Percentiles rank a stretch among this genome's conserved stretches.
phyloP scores from a whole-genome alignment of 371 early-diverging fungal species.

The Chytridium lagenaria region DNA sequence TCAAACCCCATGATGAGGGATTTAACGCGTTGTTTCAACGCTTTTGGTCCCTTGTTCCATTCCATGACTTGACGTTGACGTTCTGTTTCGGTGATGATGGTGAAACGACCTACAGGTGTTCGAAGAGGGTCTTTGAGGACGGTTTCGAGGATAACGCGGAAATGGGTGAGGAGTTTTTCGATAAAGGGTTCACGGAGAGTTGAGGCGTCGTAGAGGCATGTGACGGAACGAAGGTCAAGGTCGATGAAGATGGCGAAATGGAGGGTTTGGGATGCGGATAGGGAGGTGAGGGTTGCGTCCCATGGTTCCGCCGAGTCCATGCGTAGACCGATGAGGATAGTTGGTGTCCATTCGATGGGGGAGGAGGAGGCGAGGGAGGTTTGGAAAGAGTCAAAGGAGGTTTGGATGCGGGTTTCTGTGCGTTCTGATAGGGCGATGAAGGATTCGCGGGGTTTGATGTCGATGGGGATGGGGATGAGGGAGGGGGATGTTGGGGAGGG shows the following conservation, averaged over 20 bases:
- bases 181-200: background rate
- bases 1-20: background rate
- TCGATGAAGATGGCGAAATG: constrained; percentile 12
- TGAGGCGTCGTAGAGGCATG: constrained; percentile 4
- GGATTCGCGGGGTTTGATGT: constrained; percentile 11
- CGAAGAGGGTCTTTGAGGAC: constrained; percentile 1
- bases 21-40: background rate
- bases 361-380: constrained; percentile 12
- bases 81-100: constrained; percentile 11
- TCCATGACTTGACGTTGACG: background rate
- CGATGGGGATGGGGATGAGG: background rate
- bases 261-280: background rate
- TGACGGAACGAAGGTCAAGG: background rate
- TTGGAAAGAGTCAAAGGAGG: background rate
- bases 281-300: background rate
- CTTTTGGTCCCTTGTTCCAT: background rate
- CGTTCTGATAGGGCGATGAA: constrained; percentile 14
- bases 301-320: constrained; percentile 7
- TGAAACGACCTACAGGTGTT: background rate
- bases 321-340: constrained; percentile 2
- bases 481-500: no score
- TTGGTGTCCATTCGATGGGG: background rate
- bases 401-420: constrained; percentile 11
- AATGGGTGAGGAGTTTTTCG: background rate
- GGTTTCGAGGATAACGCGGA: constrained; percentile 16